These are phyloP conservation scores for Paecilomyces sp. DNA, from an alignment of 2,329 filamentous ascomycete species.

Conservation along the genomic window DNA sequence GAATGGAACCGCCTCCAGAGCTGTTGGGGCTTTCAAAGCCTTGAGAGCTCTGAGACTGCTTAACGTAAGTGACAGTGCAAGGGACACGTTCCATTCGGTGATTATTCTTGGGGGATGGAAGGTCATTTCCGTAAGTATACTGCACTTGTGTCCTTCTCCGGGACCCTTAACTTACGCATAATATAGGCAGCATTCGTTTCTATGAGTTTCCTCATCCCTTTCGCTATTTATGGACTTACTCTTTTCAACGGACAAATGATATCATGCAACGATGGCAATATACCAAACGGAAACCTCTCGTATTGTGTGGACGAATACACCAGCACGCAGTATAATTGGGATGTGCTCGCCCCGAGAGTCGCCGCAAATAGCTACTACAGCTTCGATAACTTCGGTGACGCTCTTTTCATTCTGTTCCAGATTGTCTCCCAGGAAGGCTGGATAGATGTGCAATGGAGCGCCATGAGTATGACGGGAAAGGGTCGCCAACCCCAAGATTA, in stretches of 20 bases:
- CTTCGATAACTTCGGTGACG: constrained; percentile 91
- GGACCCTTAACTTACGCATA: not conserved
- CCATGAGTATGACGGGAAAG: constrained; percentile 71
- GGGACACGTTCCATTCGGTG: constrained; percentile 93
- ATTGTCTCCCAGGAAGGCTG: constrained; percentile 98
- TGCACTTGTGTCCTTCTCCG: not conserved
- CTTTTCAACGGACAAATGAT: constrained; percentile 80
- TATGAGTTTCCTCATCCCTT: constrained; percentile 86
- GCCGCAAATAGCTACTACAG: constrained; percentile 77
- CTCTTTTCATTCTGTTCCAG: constrained; percentile 94
- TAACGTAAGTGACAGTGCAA: constrained; percentile 91
- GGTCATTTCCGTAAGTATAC: constrained; percentile 64
- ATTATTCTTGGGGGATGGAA: constrained; percentile 94
- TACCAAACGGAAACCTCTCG: constrained; percentile 46
- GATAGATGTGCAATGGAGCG: constrained; percentile 83
- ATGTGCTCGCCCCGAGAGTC: constrained; percentile 72
- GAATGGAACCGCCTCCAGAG: constrained; percentile 77
- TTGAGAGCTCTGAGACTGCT: constrained; percentile 82
- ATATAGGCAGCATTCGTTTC: constrained; percentile 77
- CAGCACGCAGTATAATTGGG: constrained; percentile 73
- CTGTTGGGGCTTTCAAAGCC: constrained; percentile 94
- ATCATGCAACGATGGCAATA: constrained; percentile 66
- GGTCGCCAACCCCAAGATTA: constrained; percentile 66
- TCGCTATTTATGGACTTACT: constrained; percentile 92
- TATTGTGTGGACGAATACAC: constrained; percentile 82